Conservation (phyloP, 2,329 filamentous ascomycete genomes). For the Davidsoniella virescens region DNA sequence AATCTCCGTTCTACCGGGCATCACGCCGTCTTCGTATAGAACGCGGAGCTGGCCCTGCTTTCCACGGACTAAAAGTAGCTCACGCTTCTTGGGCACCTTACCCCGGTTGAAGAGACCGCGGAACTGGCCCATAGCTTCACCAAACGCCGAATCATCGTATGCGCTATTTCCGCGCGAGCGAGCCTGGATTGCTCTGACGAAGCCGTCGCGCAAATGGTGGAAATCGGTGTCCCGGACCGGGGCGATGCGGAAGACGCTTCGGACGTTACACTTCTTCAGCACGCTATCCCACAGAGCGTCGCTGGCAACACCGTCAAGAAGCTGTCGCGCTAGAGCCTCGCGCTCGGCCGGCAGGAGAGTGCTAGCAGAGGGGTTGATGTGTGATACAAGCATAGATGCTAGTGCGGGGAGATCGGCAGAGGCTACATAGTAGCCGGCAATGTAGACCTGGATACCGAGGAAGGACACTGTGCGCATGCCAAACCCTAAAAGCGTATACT, state of each 20-base stretch:
- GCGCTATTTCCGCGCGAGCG: slow-evolving; percentile 38
- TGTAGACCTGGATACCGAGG: slow-evolving; percentile 79
- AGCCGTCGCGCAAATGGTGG: slow-evolving; percentile 77
- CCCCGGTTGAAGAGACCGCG: slow-evolving; percentile 67
- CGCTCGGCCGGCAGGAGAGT: slow-evolving; percentile 74
- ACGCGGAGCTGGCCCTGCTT: slow-evolving; percentile 48
- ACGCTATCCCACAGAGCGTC: slow-evolving; percentile 61
- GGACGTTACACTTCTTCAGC: slow-evolving; percentile 48
- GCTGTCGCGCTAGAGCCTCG: slow-evolving; percentile 47
- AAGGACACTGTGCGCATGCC: slow-evolving; percentile 85
- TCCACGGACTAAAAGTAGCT: slow-evolving; percentile 58
- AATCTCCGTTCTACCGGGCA: slow-evolving; percentile 35
- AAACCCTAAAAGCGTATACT: slow-evolving; percentile 79
- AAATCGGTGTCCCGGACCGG: slow-evolving; percentile 93
- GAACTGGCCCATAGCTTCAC: slow-evolving; percentile 57
- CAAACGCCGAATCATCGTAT: slow-evolving; percentile 60
- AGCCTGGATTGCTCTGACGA: slow-evolving; percentile 68
- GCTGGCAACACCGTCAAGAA: slow-evolving; percentile 54
- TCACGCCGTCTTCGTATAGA: slow-evolving; percentile 43
- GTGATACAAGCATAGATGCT: slow-evolving; percentile 59
- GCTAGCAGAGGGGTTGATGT: slow-evolving; percentile 61
- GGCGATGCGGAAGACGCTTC: slow-evolving; percentile 66
- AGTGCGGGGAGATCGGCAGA: slow-evolving; percentile 67
- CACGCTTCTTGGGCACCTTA: slow-evolving; percentile 63
- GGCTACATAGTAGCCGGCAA: slow-evolving; percentile 82